These are phyloP conservation scores for Actinidia arguta DNA, from an alignment of 179 eudicot species.

Conservation along the genomic window DNA sequence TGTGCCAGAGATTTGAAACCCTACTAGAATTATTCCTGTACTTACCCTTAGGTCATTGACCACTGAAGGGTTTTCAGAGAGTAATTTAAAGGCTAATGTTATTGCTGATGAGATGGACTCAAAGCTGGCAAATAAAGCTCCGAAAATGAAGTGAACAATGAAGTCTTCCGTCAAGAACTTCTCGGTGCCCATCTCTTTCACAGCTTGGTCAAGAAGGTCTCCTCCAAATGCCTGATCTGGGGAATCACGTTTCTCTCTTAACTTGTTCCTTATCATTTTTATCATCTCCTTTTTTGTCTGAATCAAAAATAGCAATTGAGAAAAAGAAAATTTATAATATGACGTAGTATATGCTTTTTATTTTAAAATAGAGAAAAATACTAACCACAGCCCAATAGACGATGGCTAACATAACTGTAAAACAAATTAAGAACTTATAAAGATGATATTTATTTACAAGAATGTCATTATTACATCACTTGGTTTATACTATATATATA, in stretches of 20 bases:
- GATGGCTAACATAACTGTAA: too few species aligned
- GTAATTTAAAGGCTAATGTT: slow-evolving; percentile 17
- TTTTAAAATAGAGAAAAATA: too few species aligned
- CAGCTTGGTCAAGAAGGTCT: slow-evolving; percentile 27
- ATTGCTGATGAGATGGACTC: slow-evolving; percentile 23
- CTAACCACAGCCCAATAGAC: too few species aligned
- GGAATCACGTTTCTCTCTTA: background rate
- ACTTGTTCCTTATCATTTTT: slow-evolving; percentile 15
- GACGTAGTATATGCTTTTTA: too few species aligned
- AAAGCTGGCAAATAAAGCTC: slow-evolving; percentile 21
- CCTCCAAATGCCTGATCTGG: slow-evolving; percentile 1
- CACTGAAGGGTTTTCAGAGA: background rate
- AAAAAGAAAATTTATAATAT: too few species aligned
- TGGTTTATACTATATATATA: too few species aligned
- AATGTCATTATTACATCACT: too few species aligned
- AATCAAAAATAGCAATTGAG: background rate
- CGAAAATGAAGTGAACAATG: slow-evolving; percentile 14
- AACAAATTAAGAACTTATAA: too few species aligned
- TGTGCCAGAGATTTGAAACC: too few species aligned
- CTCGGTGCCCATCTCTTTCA: slow-evolving; percentile 18
- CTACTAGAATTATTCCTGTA: too few species aligned
- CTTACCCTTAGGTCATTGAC: too few species aligned
- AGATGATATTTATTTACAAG: too few species aligned
- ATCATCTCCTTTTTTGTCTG: slow-evolving; percentile 16
- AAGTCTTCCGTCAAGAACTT: slow-evolving; percentile 28